These are phyloP conservation scores for Backusella psychrophila DNA, from an alignment of 192 early-diverging fungal species.

Conservation along the genomic window DNA sequence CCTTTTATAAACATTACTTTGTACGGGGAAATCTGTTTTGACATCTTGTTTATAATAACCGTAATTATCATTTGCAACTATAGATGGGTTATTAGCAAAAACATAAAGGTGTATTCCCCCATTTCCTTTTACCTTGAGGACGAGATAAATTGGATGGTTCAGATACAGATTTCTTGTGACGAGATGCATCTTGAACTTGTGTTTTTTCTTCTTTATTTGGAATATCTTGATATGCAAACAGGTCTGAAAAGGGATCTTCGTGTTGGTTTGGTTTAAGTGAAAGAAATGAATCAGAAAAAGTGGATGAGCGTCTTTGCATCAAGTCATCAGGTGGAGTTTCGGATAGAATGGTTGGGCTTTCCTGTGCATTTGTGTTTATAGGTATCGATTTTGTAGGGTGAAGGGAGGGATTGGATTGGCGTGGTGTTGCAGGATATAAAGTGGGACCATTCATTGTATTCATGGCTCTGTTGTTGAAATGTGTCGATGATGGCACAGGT, in stretches of 20 bases:
- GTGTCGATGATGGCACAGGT: neutral
- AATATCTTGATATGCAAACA: neutral
- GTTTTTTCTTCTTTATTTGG: neutral
- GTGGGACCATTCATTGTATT: neutral
- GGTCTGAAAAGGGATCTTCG: neutral
- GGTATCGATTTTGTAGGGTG: too few relatives aligned
- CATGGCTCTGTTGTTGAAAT: neutral
- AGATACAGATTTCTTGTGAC: neutral
- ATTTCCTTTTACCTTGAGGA: neutral
- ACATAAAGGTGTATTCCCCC: neutral
- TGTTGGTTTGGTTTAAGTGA: conserved; percentile 1
- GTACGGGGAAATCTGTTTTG: neutral
- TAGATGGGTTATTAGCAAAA: neutral
- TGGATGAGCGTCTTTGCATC: neutral
- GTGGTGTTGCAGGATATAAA: neutral
- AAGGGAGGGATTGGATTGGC: neutral
- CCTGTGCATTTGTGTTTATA: neutral
- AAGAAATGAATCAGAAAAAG: neutral
- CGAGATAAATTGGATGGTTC: neutral
- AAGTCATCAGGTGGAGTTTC: neutral
- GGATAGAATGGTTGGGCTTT: neutral
- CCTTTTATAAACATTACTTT: neutral
- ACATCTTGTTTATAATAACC: neutral
- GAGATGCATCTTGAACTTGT: neutral
- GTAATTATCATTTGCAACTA: neutral